These are phyloP conservation scores for Globisporangium paroecandrum DNA, from an alignment of 352 stramenopile genomes.

Conservation along the genomic window DNA sequence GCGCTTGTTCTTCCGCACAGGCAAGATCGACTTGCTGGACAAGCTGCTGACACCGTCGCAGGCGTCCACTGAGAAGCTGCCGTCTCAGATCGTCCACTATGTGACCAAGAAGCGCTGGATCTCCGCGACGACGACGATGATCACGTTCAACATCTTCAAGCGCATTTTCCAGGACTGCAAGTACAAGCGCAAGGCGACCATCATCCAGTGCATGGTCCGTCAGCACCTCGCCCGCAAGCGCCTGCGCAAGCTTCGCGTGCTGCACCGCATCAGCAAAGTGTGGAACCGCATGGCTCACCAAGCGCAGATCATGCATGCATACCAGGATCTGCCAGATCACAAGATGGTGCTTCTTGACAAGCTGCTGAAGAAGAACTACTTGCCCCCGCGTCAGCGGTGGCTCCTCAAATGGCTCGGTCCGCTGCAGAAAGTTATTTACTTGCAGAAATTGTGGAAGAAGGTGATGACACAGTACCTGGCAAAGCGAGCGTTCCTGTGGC, in stretches of 20 bases:
- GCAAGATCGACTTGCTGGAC: slow-evolving; percentile 83
- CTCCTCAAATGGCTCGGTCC: slow-evolving; percentile 84
- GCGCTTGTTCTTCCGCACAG: slow-evolving; percentile 81
- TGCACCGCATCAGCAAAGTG: slow-evolving; percentile 55
- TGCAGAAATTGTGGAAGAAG: slow-evolving; percentile 86
- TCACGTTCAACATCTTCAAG: slow-evolving; percentile 72
- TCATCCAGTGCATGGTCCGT: slow-evolving; percentile 78
- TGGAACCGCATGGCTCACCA: slow-evolving; percentile 67
- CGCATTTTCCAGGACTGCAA: slow-evolving; percentile 67
- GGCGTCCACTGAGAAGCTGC: slow-evolving; percentile 26
- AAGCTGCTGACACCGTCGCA: slow-evolving; percentile 60
- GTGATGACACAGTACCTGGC: slow-evolving; percentile 65
- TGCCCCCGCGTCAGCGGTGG: slow-evolving; percentile 65
- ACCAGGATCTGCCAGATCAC: slow-evolving; percentile 74
- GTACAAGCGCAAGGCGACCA: slow-evolving; percentile 63
- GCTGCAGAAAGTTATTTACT: slow-evolving; percentile 76
- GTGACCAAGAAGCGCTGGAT: slow-evolving; percentile 82
- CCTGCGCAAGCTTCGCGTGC: slow-evolving; percentile 51
- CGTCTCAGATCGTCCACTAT: slow-evolving; percentile 50
- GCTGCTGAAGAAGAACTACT: slow-evolving; percentile 59
- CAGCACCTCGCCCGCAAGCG: slow-evolving; percentile 73
- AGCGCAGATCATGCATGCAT: slow-evolving; percentile 71
- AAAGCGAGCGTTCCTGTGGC: slow-evolving; percentile 79
- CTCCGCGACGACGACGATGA: slow-evolving; percentile 54
- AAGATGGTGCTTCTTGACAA: slow-evolving; percentile 83